These are phyloP conservation scores for Leucocoprinus sp. DNA, from an alignment of 768 basidiomycete species.

Conservation along the genomic window DNA sequence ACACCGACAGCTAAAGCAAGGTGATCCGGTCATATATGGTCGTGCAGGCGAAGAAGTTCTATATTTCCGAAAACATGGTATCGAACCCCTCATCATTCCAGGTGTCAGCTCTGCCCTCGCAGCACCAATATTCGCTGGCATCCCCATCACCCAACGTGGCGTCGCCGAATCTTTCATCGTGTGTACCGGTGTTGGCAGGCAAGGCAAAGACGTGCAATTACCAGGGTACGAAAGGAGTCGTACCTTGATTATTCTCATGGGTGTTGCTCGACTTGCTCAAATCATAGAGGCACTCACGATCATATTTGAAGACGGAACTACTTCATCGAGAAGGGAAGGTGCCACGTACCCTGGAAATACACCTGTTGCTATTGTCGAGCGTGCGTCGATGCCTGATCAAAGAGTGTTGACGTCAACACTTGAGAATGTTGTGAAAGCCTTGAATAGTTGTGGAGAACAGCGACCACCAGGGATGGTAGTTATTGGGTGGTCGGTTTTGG, in stretches of 20 bases:
- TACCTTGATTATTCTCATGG: slow-evolving; percentile 88
- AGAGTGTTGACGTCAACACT: slow-evolving; percentile 75
- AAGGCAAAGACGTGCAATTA: slow-evolving; percentile 71
- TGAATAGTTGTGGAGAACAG: slow-evolving; percentile 76
- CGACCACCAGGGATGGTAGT: slow-evolving; percentile 95
- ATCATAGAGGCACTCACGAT: slow-evolving; percentile 55
- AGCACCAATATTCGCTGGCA: slow-evolving; percentile 81
- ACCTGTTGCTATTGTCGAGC: slow-evolving; percentile 91
- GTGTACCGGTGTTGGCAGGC: slow-evolving; percentile 89
- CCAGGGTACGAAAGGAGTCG: slow-evolving; percentile 80
- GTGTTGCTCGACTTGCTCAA: slow-evolving; percentile 75
- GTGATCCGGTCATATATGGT: slow-evolving; percentile 93
- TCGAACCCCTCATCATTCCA: slow-evolving; percentile 78
- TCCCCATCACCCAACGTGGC: slow-evolving; percentile 93
- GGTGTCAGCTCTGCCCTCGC: slow-evolving; percentile 88
- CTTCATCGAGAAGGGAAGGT: slow-evolving; percentile 25
- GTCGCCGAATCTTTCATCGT: slow-evolving; percentile 85
- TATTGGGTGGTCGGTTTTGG: slow-evolving; percentile 84
- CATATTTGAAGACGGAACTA: background rate
- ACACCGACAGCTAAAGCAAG: slow-evolving; percentile 97
- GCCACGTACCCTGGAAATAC: slow-evolving; percentile 59
- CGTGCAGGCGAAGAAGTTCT: slow-evolving; percentile 92
- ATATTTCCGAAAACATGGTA: slow-evolving; percentile 82
- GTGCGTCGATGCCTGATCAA: slow-evolving; percentile 90
- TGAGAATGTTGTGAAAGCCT: slow-evolving; percentile 54